Evolutionary conservation across 1,284 basidiomycete species (phyloP), one percentile per base, ranked within the genome.

Genomic region (Tilletia setariae): DNA sequence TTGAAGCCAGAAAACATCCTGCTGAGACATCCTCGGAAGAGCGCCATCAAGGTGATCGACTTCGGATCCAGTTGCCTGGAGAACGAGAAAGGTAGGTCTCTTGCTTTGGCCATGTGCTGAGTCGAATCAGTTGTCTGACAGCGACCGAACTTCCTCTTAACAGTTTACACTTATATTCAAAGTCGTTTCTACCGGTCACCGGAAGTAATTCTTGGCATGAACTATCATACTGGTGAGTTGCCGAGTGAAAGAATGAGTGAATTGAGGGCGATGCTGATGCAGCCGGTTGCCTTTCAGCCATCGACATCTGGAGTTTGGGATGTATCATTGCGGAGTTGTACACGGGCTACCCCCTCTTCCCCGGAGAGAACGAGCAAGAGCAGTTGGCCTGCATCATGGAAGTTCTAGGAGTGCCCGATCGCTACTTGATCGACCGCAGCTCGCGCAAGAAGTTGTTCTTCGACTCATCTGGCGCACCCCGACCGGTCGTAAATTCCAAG

Each of bases 341-440:
- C 84, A 98, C 96, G n/a, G 96, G 96, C 0, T 97, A 94, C 83
- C 96, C 96, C 0, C 94, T 98, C 78, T 98, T 98, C 85, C 95
- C 95, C 0, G 95, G 95, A n/a, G 95, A 98, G 84, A 83, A 80
- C 69, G 96, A 99, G 84, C 94, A 97, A 84, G 95, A 98, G 83
- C 96, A 98, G 80, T 85, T 99, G 70, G 92, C 94, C 4, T 98
- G 96, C 83, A 98, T 99, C 84, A 99, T 99, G 95, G 96, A 99
- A 83, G 91, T 99, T 7, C 88, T 98, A 51, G 96, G 96, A 15
- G 85, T 94, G 42, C 96, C 96, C 0, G 96, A 98, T 75, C 91
- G 92, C 82, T 92, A 97, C 74, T 89, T 98, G 75, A 86, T 99
- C 75, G 95, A 98, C 80, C 90, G 90, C 70, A 95, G 94, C 79